Conservation (phyloP, 2,329 filamentous ascomycete species). For the Talaromyces piceae region DNA sequence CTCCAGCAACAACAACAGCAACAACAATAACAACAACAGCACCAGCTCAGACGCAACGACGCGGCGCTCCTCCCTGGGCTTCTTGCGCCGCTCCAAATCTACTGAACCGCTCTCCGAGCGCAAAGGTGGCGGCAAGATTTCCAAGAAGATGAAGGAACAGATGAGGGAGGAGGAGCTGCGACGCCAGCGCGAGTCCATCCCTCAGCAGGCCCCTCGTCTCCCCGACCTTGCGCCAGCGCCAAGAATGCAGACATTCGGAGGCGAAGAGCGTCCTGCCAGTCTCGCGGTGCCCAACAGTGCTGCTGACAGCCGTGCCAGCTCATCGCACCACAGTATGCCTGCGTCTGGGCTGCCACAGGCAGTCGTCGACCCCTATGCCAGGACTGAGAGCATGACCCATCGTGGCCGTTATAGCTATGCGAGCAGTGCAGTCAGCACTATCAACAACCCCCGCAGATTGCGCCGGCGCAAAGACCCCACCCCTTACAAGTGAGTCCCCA, state of each 20-base stretch:
- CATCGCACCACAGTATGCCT: constrained; percentile 41
- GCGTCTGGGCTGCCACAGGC: constrained; percentile 16
- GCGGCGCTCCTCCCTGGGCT: constrained; percentile 47
- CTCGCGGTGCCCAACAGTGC: background rate
- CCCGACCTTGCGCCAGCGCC: constrained; percentile 41
- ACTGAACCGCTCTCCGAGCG: constrained; percentile 53
- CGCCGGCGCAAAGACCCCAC: constrained; percentile 94
- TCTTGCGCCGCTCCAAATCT: constrained; percentile 62
- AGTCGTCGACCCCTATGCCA: constrained; percentile 62
- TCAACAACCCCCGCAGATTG: constrained; percentile 87
- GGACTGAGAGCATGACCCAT: constrained; percentile 92
- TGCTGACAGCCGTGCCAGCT: constrained; percentile 45
- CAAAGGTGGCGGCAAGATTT: constrained; percentile 29
- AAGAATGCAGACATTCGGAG: constrained; percentile 51
- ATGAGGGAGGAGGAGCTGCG: constrained; percentile 45
- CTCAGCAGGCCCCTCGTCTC: constrained; percentile 52
- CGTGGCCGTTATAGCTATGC: constrained; percentile 95
- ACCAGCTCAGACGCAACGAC: constrained; percentile 17
- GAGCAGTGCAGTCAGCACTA: constrained; percentile 79
- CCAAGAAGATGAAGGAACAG: constrained; percentile 33
- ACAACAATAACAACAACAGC: constrained; percentile 1
- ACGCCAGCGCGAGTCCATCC: constrained; percentile 50
- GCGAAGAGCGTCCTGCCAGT: constrained; percentile 54
- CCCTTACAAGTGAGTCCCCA: constrained; percentile 80
- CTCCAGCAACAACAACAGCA: constrained; percentile 4